A percentile compares a stretch with the other conserved stretches of the same genome.
These are phyloP conservation scores for Pisolithus marmoratus DNA, from an alignment of 768 basidiomycete genomes.

Conservation along the genomic window DNA sequence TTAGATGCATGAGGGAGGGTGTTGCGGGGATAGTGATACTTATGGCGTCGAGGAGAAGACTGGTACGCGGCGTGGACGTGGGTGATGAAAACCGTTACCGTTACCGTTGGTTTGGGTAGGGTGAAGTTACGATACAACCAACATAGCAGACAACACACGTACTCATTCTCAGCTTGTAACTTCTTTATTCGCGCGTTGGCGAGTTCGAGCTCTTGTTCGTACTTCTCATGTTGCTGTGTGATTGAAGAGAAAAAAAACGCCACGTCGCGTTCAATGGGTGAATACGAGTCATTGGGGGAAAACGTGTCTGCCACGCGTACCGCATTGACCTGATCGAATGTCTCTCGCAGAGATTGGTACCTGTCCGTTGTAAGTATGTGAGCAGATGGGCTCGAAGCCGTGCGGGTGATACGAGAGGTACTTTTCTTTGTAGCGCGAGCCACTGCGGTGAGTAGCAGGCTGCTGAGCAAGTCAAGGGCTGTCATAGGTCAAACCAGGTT, in stretches of 20 bases:
- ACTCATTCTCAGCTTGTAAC: conserved; percentile 30
- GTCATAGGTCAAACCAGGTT: neutral
- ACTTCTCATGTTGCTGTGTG: conserved; percentile 18
- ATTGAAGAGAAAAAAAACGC: neutral
- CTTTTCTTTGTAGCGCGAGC: conserved; percentile 29
- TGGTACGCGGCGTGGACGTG: neutral
- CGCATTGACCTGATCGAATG: conserved; percentile 27
- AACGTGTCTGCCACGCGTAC: conserved; percentile 11
- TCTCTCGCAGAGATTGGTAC: conserved; percentile 27
- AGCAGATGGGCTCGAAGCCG: neutral
- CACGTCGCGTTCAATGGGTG: neutral
- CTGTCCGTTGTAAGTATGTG: conserved; percentile 3
- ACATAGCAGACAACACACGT: conserved; percentile 1
- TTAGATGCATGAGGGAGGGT: conserved; percentile 27
- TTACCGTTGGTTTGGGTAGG: neutral
- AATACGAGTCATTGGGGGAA: no score
- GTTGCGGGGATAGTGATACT: conserved; percentile 28
- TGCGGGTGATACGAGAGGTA: conserved; percentile 4
- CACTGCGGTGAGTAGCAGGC: conserved; percentile 14
- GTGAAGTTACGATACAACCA: neutral
- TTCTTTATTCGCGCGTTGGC: conserved; percentile 24
- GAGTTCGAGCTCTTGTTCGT: conserved; percentile 21
- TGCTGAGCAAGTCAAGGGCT: neutral
- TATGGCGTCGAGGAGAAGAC: conserved; percentile 29
- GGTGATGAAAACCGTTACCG: neutral